These are phyloP conservation scores for Cladophialophora carrionii DNA, from an alignment of 2,329 filamentous ascomycete genomes.

Conservation along the genomic window DNA sequence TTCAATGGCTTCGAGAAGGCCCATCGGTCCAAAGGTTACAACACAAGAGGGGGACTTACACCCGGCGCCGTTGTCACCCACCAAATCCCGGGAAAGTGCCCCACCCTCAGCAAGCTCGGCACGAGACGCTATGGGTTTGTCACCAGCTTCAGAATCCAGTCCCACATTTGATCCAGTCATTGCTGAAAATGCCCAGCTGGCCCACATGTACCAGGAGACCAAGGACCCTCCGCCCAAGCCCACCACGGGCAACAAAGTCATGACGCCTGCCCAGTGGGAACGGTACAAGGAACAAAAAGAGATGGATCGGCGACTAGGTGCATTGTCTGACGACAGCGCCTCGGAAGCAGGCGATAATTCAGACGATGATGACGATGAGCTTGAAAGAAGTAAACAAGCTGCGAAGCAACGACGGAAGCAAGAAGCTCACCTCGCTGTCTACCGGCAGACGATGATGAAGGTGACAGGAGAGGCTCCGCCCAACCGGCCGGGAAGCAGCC, in stretches of 20 bases:
- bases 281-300: slow-evolving; percentile 71
- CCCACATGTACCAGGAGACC: slow-evolving; percentile 50
- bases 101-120: slow-evolving; percentile 22
- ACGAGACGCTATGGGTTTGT: slow-evolving; percentile 10
- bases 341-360: slow-evolving; percentile 66
- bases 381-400: slow-evolving; percentile 72
- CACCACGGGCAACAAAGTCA: slow-evolving; percentile 68
- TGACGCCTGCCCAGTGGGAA: slow-evolving; percentile 89
- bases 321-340: slow-evolving; percentile 52
- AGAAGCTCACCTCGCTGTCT: slow-evolving; percentile 85
- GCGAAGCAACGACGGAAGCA: slow-evolving; percentile 81
- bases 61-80: slow-evolving; percentile 14
- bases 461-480: slow-evolving; percentile 79
- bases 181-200: slow-evolving; percentile 50
- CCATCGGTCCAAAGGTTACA: slow-evolving; percentile 9
- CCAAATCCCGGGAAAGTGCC: slow-evolving; percentile 22
- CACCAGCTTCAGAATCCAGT: slow-evolving; percentile 28
- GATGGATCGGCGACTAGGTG: slow-evolving; percentile 64
- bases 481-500: slow-evolving; percentile 43
- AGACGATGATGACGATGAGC: slow-evolving; percentile 74
- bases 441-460: slow-evolving; percentile 96
- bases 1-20: slow-evolving; percentile 29
- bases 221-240: slow-evolving; percentile 40
- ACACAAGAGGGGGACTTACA: slow-evolving; percentile 19
- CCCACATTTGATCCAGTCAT: slow-evolving; percentile 45